A percentile compares a stretch with the other conserved stretches of the same genome.
Conservation (phyloP, 179 eudicot species). For the Monotropa hypopitys region DNA sequence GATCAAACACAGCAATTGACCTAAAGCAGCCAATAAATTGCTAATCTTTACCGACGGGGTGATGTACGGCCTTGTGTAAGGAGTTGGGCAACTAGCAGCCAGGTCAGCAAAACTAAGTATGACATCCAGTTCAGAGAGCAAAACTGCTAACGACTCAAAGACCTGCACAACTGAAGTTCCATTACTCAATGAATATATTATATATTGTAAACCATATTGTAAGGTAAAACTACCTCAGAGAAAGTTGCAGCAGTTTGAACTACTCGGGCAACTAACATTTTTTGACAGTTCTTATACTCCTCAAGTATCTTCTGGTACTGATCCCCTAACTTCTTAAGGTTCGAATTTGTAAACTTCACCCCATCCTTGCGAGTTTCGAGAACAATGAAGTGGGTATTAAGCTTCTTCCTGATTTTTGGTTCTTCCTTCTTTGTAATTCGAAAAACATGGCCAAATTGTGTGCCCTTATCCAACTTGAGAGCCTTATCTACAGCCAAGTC, state of each 20-base stretch:
- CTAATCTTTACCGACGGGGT: slow-evolving; percentile 51
- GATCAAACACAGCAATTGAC: not conserved
- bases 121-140: slow-evolving; percentile 87
- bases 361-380: slow-evolving; percentile 98
- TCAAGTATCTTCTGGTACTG: slow-evolving; percentile 74
- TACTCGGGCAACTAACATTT: slow-evolving; percentile 69
- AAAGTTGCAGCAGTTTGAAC: slow-evolving; percentile 69
- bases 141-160: slow-evolving; percentile 52
- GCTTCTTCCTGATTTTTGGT: slow-evolving; percentile 83
- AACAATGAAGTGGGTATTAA: slow-evolving; percentile 68
- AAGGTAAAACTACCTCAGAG: slow-evolving; percentile 45
- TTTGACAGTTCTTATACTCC: slow-evolving; percentile 74
- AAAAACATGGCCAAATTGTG: slow-evolving; percentile 94
- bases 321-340: slow-evolving; percentile 78
- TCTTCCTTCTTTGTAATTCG: slow-evolving; percentile 99
- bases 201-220: not conserved
- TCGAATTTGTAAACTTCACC: slow-evolving; percentile 80
- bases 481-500: slow-evolving; percentile 74
- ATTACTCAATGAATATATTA: slow-evolving; percentile 4
- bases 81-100: slow-evolving; percentile 79
- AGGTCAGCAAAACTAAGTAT: slow-evolving; percentile 91
- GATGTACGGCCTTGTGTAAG: slow-evolving; percentile 78
- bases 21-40: slow-evolving; percentile 2
- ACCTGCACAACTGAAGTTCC: slow-evolving; percentile 38
- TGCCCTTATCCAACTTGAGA: slow-evolving; percentile 82